Percentiles rank a stretch among this genome's conserved stretches.
Evolutionary conservation across 2,329 filamentous ascomycete species (phyloP).

Genomic region (Monilinia aucupariae): DNA sequence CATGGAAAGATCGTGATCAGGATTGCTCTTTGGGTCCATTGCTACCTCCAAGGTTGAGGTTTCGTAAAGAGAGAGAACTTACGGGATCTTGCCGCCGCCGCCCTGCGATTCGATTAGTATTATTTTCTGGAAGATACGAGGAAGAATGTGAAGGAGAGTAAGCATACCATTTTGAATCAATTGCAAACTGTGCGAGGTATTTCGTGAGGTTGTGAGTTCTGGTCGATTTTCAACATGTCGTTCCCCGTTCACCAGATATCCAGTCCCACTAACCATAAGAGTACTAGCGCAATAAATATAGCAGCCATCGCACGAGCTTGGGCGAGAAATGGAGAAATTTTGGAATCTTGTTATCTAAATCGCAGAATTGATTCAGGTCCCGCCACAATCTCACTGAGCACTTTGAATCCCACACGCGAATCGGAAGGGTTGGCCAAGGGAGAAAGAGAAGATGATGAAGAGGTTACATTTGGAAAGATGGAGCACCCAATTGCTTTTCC

Average conservation of each 20-base stretch:
- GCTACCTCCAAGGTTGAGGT: not conserved
- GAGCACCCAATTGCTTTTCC: constrained; percentile 53
- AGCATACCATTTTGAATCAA: constrained; percentile 52
- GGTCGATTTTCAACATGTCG: constrained; percentile 5
- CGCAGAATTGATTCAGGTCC: constrained; percentile 1
- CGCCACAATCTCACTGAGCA: constrained; percentile 3
- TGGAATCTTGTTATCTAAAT: constrained; percentile 15
- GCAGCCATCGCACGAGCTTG: constrained; percentile 16
- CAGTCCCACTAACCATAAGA: not conserved
- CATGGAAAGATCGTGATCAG: not conserved
- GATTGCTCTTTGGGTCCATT: constrained; percentile 7
- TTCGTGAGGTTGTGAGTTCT: constrained; percentile 12
- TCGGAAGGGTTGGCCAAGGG: constrained; percentile 19
- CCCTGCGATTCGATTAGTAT: constrained; percentile 51
- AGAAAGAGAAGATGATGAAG: constrained; percentile 44
- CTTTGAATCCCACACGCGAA: not conserved
- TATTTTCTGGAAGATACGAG: not conserved
- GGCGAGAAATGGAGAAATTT: constrained; percentile 19
- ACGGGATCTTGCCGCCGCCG: constrained; percentile 75
- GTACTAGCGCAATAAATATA: constrained; percentile 6
- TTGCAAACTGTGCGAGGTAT: constrained; percentile 22
- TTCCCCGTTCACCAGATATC: constrained; percentile 2
- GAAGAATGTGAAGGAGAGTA: not conserved
- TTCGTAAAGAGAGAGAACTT: constrained; percentile 35
- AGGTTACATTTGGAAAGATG: constrained; percentile 56